These are phyloP conservation scores for Megacollybia platyphylla DNA, from an alignment of 1,284 basidiomycete genomes.

Conservation along the genomic window DNA sequence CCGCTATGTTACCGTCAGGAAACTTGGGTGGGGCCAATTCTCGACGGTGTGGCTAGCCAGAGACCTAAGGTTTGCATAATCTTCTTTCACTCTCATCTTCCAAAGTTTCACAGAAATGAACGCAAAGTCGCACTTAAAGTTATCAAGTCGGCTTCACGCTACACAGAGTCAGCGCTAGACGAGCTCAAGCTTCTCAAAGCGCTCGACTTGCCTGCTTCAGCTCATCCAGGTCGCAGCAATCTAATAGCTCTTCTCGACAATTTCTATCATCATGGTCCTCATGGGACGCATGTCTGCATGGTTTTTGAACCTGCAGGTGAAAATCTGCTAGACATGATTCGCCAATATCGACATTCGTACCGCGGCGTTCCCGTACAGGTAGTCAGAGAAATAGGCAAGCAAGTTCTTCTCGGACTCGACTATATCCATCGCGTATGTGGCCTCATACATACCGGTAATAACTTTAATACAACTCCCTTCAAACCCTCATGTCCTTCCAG, in stretches of 20 bases:
- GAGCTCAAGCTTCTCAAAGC: conserved; percentile 97
- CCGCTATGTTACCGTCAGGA: conserved; percentile 80
- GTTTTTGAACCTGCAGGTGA: conserved; percentile 98
- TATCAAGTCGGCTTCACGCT: conserved; percentile 93
- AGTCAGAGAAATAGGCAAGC: conserved; percentile 95
- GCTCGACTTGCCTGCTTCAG: conserved; percentile 81
- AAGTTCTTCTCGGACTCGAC: conserved; percentile 86
- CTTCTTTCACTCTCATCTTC: conserved; percentile 7
- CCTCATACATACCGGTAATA: not conserved
- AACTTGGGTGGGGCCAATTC: conserved; percentile 98
- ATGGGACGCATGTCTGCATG: conserved; percentile 99
- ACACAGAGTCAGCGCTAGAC: conserved; percentile 96
- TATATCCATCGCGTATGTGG: conserved; percentile 97
- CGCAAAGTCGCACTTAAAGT: conserved; percentile 98
- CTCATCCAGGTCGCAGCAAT: conserved; percentile 65
- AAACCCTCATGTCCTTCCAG: not conserved
- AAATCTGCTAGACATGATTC: conserved; percentile 95
- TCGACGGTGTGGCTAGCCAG: conserved; percentile 88
- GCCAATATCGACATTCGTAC: conserved; percentile 17
- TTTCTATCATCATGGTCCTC: conserved; percentile 92
- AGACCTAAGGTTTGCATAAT: conserved; percentile 60
- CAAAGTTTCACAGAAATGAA: conserved; percentile 48
- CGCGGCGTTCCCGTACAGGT: conserved; percentile 90
- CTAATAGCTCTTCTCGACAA: conserved; percentile 93
- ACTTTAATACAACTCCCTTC: not conserved